A percentile compares a stretch with the other conserved stretches of the same genome.
Conservation (phyloP, 2,329 filamentous ascomycete species). For the Ceratocystis ficicola region DNA sequence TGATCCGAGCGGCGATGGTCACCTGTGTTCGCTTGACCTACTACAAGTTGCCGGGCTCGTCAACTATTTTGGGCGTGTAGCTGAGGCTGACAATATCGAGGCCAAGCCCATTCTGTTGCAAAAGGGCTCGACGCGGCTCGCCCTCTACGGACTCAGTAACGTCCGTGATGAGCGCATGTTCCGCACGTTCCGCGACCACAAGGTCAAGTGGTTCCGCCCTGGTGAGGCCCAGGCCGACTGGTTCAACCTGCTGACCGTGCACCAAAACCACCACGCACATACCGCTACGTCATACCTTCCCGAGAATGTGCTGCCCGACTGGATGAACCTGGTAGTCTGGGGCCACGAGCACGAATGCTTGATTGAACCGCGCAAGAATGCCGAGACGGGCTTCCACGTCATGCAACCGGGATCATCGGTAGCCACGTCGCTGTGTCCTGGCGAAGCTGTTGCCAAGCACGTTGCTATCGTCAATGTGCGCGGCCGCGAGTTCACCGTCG, state of each 20-base stretch:
- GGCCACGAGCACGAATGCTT: constrained; percentile 95
- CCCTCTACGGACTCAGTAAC: constrained; percentile 88
- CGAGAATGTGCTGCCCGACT: constrained; percentile 82
- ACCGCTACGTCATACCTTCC: constrained; percentile 89
- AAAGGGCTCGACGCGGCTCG: constrained; percentile 85
- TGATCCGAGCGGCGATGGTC: constrained; percentile 91
- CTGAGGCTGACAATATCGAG: constrained; percentile 85
- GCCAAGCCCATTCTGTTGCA: constrained; percentile 86
- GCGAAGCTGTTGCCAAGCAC: constrained; percentile 83
- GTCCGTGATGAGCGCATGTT: constrained; percentile 91
- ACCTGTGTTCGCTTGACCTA: constrained; percentile 80
- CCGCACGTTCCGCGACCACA: constrained; percentile 81
- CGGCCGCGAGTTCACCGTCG: constrained; percentile 65
- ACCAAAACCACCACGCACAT: constrained; percentile 91
- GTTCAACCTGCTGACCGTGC: constrained; percentile 92
- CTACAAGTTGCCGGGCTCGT: constrained; percentile 82
- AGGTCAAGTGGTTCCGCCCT: constrained; percentile 76
- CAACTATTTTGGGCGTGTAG: constrained; percentile 90
- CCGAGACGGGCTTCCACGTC: constrained; percentile 82
- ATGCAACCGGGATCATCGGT: constrained; percentile 97
- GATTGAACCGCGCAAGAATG: constrained; percentile 71
- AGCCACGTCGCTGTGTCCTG: constrained; percentile 79
- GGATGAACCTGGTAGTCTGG: constrained; percentile 87
- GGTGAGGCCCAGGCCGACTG: constrained; percentile 48
- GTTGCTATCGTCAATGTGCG: constrained; percentile 76